Evolutionary conservation across 306 rosid species (phyloP).

Genomic region (Prunus mume): DNA sequence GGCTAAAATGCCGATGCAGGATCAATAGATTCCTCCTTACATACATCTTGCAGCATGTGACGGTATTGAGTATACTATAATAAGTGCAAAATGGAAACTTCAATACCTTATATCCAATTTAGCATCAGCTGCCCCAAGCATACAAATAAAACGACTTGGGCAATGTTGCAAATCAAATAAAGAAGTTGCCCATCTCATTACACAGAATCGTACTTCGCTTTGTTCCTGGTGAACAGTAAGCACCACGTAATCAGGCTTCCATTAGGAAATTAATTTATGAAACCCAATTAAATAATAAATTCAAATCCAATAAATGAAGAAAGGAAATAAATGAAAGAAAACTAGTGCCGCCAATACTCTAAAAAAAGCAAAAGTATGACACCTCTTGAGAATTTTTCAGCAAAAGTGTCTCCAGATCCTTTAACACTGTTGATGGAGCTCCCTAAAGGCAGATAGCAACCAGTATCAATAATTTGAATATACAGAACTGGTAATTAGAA

Average conservation of each 20-base stretch:
- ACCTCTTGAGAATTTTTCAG: constrained; percentile 74
- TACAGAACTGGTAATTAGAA: constrained; percentile 10
- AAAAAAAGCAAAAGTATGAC: constrained; percentile 17
- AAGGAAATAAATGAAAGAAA: constrained; percentile 11
- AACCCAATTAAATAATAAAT: background rate
- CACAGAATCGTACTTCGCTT: constrained; percentile 87
- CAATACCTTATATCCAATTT: constrained; percentile 87
- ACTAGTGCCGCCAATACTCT: background rate
- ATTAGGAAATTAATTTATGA: constrained; percentile 1
- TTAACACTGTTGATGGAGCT: constrained; percentile 61
- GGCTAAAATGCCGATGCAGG: background rate
- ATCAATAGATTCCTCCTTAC: background rate
- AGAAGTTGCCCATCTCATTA: constrained; percentile 84
- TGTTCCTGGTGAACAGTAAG: constrained; percentile 54
- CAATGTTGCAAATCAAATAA: constrained; percentile 82
- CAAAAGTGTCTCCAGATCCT: constrained; percentile 77
- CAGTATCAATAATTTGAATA: constrained; percentile 20
- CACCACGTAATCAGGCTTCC: constrained; percentile 20
- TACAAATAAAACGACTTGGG: constrained; percentile 87
- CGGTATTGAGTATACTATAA: background rate
- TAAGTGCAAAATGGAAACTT: constrained; percentile 7
- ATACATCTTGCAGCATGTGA: background rate
- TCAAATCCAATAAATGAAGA: background rate
- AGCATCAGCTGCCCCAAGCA: constrained; percentile 78
- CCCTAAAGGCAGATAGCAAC: constrained; percentile 46